Evolutionary conservation across 371 early-diverging fungal genomes (phyloP).

Genomic region (Mortierella sp.): DNA sequence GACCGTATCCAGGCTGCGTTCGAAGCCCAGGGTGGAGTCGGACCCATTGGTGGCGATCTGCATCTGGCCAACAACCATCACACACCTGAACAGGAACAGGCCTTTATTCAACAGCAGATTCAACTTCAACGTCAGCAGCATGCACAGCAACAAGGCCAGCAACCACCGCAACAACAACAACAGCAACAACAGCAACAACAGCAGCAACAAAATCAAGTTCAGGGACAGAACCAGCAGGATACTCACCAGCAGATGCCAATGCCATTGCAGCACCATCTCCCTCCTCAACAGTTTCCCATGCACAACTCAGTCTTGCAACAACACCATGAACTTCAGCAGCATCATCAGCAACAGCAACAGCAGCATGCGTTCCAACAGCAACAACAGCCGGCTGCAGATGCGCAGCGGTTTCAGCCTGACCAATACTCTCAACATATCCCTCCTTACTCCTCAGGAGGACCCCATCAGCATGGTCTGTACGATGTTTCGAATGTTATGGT

Average conservation of each 20-base stretch:
- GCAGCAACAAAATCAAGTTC: constrained; percentile 11
- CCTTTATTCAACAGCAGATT: constrained; percentile 44
- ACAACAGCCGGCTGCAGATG: not conserved
- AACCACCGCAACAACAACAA: constrained; percentile 15
- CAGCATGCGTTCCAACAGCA: constrained; percentile 23
- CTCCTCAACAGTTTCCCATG: not conserved
- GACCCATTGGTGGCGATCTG: constrained; percentile 39
- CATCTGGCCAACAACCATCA: constrained; percentile 33
- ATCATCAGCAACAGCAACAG: constrained; percentile 13
- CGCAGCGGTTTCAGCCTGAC: constrained; percentile 17
- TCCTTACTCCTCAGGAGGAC: not conserved
- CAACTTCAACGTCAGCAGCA: constrained; percentile 37
- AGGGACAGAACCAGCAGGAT: constrained; percentile 16
- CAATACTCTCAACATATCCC: constrained; percentile 6
- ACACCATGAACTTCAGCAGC: too few relatives aligned
- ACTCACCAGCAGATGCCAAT: constrained; percentile 7
- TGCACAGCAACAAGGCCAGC: constrained; percentile 16
- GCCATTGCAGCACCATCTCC: constrained; percentile 13
- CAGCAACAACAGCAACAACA: not conserved
- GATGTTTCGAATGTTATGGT: constrained; percentile 16
- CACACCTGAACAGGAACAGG: constrained; percentile 38
- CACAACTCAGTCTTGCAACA: too few relatives aligned
- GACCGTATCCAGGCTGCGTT: constrained; percentile 44
- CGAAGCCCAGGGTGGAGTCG: constrained; percentile 41
- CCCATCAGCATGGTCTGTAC: constrained; percentile 9